Base-by-base conservation (phyloP, 108 stramenopile genomes). In the Aurantiochytrium sp. region DNA sequence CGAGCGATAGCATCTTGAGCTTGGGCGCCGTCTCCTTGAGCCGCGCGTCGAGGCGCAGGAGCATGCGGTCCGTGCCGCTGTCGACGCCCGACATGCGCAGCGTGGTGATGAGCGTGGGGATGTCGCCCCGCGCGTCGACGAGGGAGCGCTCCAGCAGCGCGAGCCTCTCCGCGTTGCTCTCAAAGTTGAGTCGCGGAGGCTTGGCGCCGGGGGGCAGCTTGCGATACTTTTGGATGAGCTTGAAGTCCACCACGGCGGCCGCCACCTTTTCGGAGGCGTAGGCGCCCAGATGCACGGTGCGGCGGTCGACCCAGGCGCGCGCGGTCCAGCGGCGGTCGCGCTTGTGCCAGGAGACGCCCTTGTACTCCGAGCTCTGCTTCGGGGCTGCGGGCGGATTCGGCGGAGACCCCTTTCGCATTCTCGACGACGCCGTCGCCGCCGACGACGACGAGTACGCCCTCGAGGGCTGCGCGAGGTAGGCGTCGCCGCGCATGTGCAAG, bases 271-370 rank as follows among this genome's bases (percentile, higher is more conserved):
- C 42, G 12, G 42, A 81, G 42, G 24, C 30, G 45, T 48, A 81
- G 45, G 42, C 45, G 21, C 73, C 73, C 19, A 81, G 73, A 81
- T 81, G 73, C 0, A 41, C 42, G 0, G 45, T 81, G 1, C 45
- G 39, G 0, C 73, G 42, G 24, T 48, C 39, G 17, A 81, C 45
- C 73, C 73, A 81, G 42, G 45, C 39, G 27, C 73, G 39, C 45
- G 73, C 73, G n/a, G 45, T 81, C 73, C 73, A 81, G 0, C 73
- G 73, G 21, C 45, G 73, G 73, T 81, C 73, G 39, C 73, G 73
- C 39, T 81, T 81, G 39, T 81, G 73, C 73, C 73, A 81, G 36
- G 73, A 81, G n/a, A 81, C 73, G 6, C 73, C 73, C 2, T 48
- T 41, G 73, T 81, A 81, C 42, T 6, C 73, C 12, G 42, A 48